Conservation (phyloP, 805 yeast species). For the Starmerella sp. region DNA sequence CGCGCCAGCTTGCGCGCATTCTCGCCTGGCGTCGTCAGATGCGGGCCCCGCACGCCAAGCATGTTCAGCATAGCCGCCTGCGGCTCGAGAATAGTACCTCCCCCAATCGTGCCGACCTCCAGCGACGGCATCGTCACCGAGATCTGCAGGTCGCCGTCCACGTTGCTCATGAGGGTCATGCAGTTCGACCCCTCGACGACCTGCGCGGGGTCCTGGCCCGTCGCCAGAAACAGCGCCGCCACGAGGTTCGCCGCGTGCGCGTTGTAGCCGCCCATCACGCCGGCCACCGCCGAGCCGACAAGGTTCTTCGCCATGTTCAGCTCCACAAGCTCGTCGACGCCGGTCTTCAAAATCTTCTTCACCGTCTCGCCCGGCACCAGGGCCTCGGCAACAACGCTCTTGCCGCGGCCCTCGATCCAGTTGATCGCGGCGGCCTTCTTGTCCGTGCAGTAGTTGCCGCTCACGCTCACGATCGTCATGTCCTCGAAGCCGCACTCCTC, state of each 20-base stretch:
- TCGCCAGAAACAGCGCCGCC: slow-evolving; percentile 86
- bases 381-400: slow-evolving; percentile 94
- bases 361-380: slow-evolving; percentile 75
- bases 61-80: slow-evolving; percentile 93
- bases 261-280: slow-evolving; percentile 93
- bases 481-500: slow-evolving; percentile 87
- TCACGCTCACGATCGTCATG: slow-evolving; percentile 83
- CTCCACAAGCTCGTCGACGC: slow-evolving; percentile 84
- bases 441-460: slow-evolving; percentile 96
- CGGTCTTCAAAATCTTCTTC: slow-evolving; percentile 72
- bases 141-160: slow-evolving; percentile 68
- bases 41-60: slow-evolving; percentile 92
- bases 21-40: slow-evolving; percentile 83
- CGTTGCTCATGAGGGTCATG: slow-evolving; percentile 86
- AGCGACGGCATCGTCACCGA: slow-evolving; percentile 99
- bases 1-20: slow-evolving; percentile 90
- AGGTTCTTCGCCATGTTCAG: slow-evolving; percentile 80
- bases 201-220: slow-evolving; percentile 99
- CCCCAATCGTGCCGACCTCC: slow-evolving; percentile 98
- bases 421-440: slow-evolving; percentile 96
- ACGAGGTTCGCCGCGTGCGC: slow-evolving; percentile 97
- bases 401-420: slow-evolving; percentile 99
- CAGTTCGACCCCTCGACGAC: slow-evolving; percentile 96
- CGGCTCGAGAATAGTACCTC: slow-evolving; percentile 95
- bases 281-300: slow-evolving; percentile 97